A percentile compares a stretch with the other conserved stretches of the same genome.
Conservation (phyloP, 2,329 filamentous ascomycete species). For the Periconia digitata region DNA sequence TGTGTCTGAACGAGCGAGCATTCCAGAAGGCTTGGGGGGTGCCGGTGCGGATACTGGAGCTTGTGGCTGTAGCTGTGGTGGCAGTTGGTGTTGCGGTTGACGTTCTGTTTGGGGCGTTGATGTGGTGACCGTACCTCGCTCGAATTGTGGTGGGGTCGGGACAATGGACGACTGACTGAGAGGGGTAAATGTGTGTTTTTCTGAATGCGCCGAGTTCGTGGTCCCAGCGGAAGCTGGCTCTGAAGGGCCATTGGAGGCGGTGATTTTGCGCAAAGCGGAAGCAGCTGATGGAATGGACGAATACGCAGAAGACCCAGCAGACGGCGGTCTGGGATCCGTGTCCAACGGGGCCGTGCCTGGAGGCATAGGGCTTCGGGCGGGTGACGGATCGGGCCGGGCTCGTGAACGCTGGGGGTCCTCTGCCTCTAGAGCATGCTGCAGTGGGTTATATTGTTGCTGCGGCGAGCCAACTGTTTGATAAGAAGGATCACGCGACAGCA, state of each 20-base stretch:
- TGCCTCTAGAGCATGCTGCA: slow-evolving; percentile 16
- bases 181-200: slow-evolving; percentile 20
- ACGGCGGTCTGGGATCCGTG: slow-evolving; percentile 26
- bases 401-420: slow-evolving; percentile 35
- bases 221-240: slow-evolving; percentile 23
- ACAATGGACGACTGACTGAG: slow-evolving; percentile 20
- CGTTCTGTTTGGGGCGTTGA: slow-evolving; percentile 12
- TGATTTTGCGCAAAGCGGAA: slow-evolving; percentile 17
- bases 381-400: slow-evolving; percentile 32
- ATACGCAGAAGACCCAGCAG: slow-evolving; percentile 30
- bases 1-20: slow-evolving; percentile 34
- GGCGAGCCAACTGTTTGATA: slow-evolving; percentile 14
- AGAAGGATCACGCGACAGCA: slow-evolving; percentile 14
- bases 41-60: slow-evolving; percentile 1
- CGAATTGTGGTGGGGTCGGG: slow-evolving; percentile 27
- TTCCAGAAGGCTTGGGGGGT: background rate
- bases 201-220: slow-evolving; percentile 16
- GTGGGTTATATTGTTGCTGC: slow-evolving; percentile 12
- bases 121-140: slow-evolving; percentile 16
- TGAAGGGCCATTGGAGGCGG: slow-evolving; percentile 16
- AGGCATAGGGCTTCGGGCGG: slow-evolving; percentile 28
- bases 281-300: slow-evolving; percentile 22
- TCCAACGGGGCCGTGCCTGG: slow-evolving; percentile 27
- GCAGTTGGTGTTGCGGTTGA: slow-evolving; percentile 12
- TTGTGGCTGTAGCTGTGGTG: slow-evolving; percentile 19